These are phyloP conservation scores for Ustilago nuda DNA, from an alignment of 1,284 basidiomycete species.

Conservation along the genomic window DNA sequence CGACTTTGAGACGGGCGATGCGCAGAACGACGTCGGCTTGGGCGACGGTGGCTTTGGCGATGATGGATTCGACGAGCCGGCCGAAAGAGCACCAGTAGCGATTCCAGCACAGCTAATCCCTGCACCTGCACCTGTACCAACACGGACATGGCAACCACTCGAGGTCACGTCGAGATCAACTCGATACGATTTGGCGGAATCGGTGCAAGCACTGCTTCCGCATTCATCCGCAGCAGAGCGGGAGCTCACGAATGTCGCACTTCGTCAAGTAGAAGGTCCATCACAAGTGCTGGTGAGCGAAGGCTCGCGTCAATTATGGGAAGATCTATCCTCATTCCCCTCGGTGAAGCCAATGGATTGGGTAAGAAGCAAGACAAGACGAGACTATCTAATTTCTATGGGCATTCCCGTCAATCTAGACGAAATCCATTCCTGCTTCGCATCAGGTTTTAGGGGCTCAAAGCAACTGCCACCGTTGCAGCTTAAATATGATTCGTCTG, in stretches of 20 bases:
- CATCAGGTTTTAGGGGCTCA: slow-evolving; percentile 24
- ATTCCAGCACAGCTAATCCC: neutral
- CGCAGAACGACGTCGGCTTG: slow-evolving; percentile 24
- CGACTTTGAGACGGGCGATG: slow-evolving; percentile 45
- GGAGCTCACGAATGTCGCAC: slow-evolving; percentile 23
- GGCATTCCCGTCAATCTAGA: slow-evolving; percentile 67
- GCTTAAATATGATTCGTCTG: slow-evolving; percentile 49
- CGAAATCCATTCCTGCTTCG: slow-evolving; percentile 55
- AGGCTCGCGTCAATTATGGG: slow-evolving; percentile 39
- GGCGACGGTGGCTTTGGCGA: slow-evolving; percentile 33
- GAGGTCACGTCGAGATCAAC: slow-evolving; percentile 33
- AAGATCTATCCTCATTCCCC: slow-evolving; percentile 37
- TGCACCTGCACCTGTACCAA: slow-evolving; percentile 11
- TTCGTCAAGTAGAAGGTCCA: slow-evolving; percentile 57
- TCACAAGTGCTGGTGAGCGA: slow-evolving; percentile 56
- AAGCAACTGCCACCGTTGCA: slow-evolving; percentile 55
- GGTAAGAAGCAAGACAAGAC: slow-evolving; percentile 61
- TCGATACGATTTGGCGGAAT: slow-evolving; percentile 21
- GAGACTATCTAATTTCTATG: slow-evolving; percentile 63
- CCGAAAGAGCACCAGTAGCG: neutral
- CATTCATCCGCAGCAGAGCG: slow-evolving; percentile 33
- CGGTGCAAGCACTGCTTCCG: slow-evolving; percentile 29
- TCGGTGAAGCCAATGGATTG: slow-evolving; percentile 59
- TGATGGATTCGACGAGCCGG: slow-evolving; percentile 18
- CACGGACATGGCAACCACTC: slow-evolving; percentile 29